Conservation (phyloP, 495 filamentous ascomycete genomes). For the Daldinia childiae region DNA sequence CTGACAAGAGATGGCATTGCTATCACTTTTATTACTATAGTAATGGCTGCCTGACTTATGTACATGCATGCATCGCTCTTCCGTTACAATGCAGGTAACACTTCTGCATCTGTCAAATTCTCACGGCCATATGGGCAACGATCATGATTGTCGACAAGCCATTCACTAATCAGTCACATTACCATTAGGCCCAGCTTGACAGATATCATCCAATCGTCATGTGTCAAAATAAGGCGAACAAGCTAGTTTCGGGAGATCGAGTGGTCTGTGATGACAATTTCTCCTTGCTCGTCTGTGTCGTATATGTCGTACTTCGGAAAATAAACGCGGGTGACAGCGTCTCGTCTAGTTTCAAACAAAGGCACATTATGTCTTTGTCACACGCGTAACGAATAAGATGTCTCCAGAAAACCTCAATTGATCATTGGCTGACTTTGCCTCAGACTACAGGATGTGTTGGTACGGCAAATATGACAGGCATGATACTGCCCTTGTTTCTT, state of each 20-base stretch:
- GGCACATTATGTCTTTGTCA: slow-evolving; percentile 22
- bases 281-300: slow-evolving; percentile 8
- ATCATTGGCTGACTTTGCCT: slow-evolving; percentile 14
- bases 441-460: not conserved
- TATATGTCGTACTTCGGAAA: slow-evolving; percentile 30
- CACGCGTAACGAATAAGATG: slow-evolving; percentile 5
- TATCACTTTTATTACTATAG: slow-evolving; percentile 20
- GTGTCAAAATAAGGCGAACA: slow-evolving; percentile 25
- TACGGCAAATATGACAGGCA: not conserved
- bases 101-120: slow-evolving; percentile 26
- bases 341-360: slow-evolving; percentile 25
- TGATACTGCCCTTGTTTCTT: not conserved
- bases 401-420: not conserved
- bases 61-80: slow-evolving; percentile 10
- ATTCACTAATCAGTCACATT: slow-evolving; percentile 1
- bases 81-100: slow-evolving; percentile 24
- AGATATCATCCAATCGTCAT: slow-evolving; percentile 15
- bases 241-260: slow-evolving; percentile 6
- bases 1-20: slow-evolving; percentile 9
- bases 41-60: slow-evolving; percentile 4
- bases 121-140: slow-evolving; percentile 3
- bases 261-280: slow-evolving; percentile 5
- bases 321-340: slow-evolving; percentile 31
- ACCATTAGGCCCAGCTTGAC: not conserved
- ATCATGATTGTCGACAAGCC: slow-evolving; percentile 1